These are phyloP conservation scores for Apiosordaria backusii DNA, from an alignment of 495 filamentous ascomycete genomes.

Conservation along the genomic window DNA sequence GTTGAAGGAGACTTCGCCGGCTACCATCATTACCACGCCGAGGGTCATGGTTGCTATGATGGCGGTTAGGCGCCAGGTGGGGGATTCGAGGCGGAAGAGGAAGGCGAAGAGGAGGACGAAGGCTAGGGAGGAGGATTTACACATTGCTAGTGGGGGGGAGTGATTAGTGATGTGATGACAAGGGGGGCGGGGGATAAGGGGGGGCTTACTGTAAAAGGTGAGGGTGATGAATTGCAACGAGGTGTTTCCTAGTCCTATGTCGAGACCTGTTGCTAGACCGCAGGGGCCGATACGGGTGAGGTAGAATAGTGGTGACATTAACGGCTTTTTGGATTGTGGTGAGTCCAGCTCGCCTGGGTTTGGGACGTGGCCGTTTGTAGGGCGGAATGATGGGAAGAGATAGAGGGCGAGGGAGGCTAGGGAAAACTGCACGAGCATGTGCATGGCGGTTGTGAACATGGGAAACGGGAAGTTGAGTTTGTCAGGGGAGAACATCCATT, in stretches of 20 bases:
- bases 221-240: slow-evolving; percentile 92
- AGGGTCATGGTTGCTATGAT: slow-evolving; percentile 92
- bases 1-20: slow-evolving; percentile 90
- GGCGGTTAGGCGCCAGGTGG: slow-evolving; percentile 75
- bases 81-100: slow-evolving; percentile 83
- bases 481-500: slow-evolving; percentile 96
- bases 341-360: slow-evolving; percentile 48
- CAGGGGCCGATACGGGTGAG: slow-evolving; percentile 89
- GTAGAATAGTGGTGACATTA: slow-evolving; percentile 93
- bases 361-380: slow-evolving; percentile 49
- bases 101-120: slow-evolving; percentile 97
- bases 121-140: slow-evolving; percentile 92
- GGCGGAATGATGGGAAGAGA: slow-evolving; percentile 79
- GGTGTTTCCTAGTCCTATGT: slow-evolving; percentile 96
- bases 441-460: slow-evolving; percentile 89
- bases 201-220: slow-evolving; percentile 82
- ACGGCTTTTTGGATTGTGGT: slow-evolving; percentile 59
- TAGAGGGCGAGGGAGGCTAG: slow-evolving; percentile 77
- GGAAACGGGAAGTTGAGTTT: slow-evolving; percentile 90
- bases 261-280: slow-evolving; percentile 87
- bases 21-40: slow-evolving; percentile 98
- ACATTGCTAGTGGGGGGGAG: slow-evolving; percentile 72
- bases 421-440: slow-evolving; percentile 95
- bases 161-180: slow-evolving; percentile 21
- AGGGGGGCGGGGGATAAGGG: neutral